A percentile compares a stretch with the other conserved stretches of the same genome.
Evolutionary conservation across 257 asterid species (phyloP).

Genomic region (Solanum raphanifolium): DNA sequence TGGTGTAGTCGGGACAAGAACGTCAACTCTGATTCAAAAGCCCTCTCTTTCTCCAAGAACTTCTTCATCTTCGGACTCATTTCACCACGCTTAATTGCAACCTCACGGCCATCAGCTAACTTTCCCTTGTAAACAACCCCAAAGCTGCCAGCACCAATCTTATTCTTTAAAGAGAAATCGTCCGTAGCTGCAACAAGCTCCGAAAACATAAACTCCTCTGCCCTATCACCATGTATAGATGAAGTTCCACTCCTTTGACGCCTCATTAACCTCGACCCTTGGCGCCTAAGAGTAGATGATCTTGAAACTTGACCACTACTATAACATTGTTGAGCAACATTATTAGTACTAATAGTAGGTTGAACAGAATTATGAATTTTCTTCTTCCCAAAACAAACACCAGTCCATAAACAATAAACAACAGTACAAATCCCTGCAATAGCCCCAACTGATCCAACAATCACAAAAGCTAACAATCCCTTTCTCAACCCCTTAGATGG

Average conservation of each 20-base stretch:
- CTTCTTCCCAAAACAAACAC: conserved; percentile 5
- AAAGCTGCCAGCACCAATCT: conserved; percentile 4
- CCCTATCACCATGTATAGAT: neutral
- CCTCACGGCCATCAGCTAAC: neutral
- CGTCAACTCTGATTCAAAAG: neutral
- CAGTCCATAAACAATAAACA: neutral
- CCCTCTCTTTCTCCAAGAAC: neutral
- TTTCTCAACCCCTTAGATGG: neutral
- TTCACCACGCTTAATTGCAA: neutral
- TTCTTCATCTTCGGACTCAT: neutral
- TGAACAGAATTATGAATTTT: conserved; percentile 2
- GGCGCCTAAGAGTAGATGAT: neutral
- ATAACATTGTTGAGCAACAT: neutral
- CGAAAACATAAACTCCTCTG: neutral
- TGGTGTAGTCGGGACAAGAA: neutral
- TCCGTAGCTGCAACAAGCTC: neutral
- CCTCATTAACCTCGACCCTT: neutral
- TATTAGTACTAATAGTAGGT: neutral
- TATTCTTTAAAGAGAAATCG: neutral
- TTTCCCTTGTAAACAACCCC: neutral
- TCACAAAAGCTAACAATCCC: neutral
- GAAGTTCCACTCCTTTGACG: neutral
- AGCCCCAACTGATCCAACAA: conserved; percentile 2
- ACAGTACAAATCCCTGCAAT: neutral
- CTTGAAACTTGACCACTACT: neutral